Percentiles rank a stretch among this genome's conserved stretches.
Conservation (phyloP, 371 early-diverging fungal genomes). For the Entomophthora muscae region DNA sequence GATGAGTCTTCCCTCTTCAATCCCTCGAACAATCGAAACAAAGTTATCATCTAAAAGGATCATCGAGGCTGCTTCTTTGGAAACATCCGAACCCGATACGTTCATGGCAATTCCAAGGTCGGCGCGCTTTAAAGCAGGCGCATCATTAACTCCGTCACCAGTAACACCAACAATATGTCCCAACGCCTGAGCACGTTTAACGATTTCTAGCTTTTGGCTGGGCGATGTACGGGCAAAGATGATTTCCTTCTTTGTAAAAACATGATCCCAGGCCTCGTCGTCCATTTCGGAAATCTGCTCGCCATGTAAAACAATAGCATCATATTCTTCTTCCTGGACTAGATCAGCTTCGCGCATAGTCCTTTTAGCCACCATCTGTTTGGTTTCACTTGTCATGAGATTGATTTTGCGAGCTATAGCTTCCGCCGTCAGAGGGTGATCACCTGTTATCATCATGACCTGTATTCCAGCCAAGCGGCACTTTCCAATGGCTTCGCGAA, state of each 20-base stretch:
- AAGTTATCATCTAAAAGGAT: constrained; percentile 64
- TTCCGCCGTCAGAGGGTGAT: constrained; percentile 79
- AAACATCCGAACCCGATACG: constrained; percentile 80
- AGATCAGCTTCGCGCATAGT: constrained; percentile 32
- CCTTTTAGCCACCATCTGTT: constrained; percentile 45
- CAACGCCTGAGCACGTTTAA: constrained; percentile 52
- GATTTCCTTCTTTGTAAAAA: constrained; percentile 69
- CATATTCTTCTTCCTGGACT: constrained; percentile 55
- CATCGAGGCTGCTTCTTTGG: constrained; percentile 95
- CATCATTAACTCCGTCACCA: constrained; percentile 88
- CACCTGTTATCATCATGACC: constrained; percentile 94
- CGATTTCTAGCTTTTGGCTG: constrained; percentile 76
- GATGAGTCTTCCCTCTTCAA: constrained; percentile 78
- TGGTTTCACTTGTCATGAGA: constrained; percentile 71
- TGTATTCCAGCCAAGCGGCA: constrained; percentile 83
- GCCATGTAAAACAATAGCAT: constrained; percentile 81
- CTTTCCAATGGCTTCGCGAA: constrained; percentile 84
- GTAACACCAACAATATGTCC: constrained; percentile 89
- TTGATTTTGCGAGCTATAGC: constrained; percentile 80
- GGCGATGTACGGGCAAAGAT: constrained; percentile 86
- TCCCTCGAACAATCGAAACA: constrained; percentile 12
- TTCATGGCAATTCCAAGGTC: constrained; percentile 97
- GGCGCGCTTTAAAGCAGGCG: constrained; percentile 84
- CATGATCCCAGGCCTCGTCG: constrained; percentile 73
- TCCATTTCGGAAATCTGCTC: constrained; percentile 58